Evolutionary conservation across 2,329 filamentous ascomycete genomes (phyloP), one percentile per base, ranked within the genome.

Genomic region (Tolypocladium album): DNA sequence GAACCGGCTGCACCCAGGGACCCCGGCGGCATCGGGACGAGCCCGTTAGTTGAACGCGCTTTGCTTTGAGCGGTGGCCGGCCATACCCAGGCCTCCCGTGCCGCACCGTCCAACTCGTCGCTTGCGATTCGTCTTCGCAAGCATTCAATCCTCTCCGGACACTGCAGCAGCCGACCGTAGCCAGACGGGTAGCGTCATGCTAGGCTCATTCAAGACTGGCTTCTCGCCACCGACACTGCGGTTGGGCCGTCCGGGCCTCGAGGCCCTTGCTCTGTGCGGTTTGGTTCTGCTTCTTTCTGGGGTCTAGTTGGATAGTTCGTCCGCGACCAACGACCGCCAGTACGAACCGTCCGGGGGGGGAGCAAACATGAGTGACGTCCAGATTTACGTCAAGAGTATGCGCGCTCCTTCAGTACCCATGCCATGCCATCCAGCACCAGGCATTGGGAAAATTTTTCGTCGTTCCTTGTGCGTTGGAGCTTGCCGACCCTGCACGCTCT

Each of bases 1-100:
- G 61, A 64, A 64, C 60, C 61, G 63, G 63, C 60, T 60, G 50
- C 59, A 59, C 22, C 61, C 61, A 61, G 61, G 59, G 56, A 56
- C 59, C 59, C 56, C 56, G 39, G 55, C 43, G 59, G 43, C 58
- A 60, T 63, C 62, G 62, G 62, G 58, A 63, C 45, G 60, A 63
- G 47, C 62, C 62, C 56, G 61, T 58, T 59, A 60, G 56, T 58
- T 53, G 7, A 52, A 52, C 27, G 50, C 50, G 34, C n/a, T 13
- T 13, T 31, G 15, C 50, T 36, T 7, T 20, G 45, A 36, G 27
- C 50, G 20, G 27, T 31, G 27, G 9, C 9, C 50, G 50, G 13
- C 31, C 50, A 38, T 34, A 55, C n/a, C 50, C 50, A 34, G 27
- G 20, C 17, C 47, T 36, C 31, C 31, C 31, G 31, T 8, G 8